Percentiles rank a stretch among this genome's conserved stretches.
These are phyloP conservation scores for Xylaria sp. DNA, from an alignment of 2,329 filamentous ascomycete species.

Conservation along the genomic window DNA sequence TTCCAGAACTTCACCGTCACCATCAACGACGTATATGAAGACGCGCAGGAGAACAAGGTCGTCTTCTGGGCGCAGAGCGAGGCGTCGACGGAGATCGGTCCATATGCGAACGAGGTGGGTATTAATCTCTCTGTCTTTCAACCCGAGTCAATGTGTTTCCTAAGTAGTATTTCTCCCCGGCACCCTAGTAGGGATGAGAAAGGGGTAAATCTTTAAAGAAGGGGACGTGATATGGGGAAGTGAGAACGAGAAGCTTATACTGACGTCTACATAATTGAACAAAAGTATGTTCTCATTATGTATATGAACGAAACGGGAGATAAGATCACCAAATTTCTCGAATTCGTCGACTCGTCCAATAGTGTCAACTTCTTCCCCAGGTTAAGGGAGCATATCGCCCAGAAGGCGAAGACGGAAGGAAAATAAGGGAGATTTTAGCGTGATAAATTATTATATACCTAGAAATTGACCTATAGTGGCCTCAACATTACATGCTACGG, in stretches of 20 bases:
- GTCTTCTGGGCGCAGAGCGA: constrained; percentile 36
- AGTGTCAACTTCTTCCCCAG: constrained; percentile 31
- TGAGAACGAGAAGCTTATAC: background rate
- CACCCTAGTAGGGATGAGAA: background rate
- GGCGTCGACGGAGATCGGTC: constrained; percentile 37
- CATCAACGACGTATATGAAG: constrained; percentile 33
- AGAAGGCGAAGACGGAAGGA: background rate
- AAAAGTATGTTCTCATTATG: constrained; percentile 38
- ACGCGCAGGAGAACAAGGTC: constrained; percentile 41
- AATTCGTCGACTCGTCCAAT: constrained; percentile 36
- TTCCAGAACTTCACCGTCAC: constrained; percentile 28
- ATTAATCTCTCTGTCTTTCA: no score
- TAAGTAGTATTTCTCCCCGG: background rate
- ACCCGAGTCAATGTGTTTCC: background rate
- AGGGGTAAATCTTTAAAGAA: background rate
- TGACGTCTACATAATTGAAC: background rate
- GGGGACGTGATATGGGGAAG: background rate
- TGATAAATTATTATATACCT: background rate
- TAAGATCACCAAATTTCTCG: constrained; percentile 33
- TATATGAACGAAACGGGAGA: constrained; percentile 41
- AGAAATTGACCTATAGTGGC: background rate
- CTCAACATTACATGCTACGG: no score
- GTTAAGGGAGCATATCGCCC: constrained; percentile 21
- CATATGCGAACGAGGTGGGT: constrained; percentile 39
- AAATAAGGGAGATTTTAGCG: background rate